Evolutionary conservation across 2,329 filamentous ascomycete genomes (phyloP).

Genomic region (Nannizziopsis arthrosporioides): DNA sequence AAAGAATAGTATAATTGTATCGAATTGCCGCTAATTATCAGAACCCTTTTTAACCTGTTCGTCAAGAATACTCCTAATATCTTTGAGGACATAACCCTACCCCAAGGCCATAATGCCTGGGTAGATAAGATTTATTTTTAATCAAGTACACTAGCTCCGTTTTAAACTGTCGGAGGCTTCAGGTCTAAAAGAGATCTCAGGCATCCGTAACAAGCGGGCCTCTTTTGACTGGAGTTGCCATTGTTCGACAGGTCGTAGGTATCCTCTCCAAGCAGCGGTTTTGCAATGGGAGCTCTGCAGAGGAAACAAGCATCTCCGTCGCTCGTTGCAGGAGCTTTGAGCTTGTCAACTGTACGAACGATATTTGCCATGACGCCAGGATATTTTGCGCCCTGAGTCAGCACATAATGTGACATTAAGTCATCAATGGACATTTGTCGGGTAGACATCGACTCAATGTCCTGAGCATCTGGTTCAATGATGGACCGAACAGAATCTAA

Average conservation of each 20-base stretch:
- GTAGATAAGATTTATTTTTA: neutral
- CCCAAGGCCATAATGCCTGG: too few relatives aligned
- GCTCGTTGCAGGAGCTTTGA: conserved; percentile 40
- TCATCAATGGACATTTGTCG: conserved; percentile 74
- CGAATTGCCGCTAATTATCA: too few relatives aligned
- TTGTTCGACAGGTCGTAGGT: conserved; percentile 11
- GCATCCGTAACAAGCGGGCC: conserved; percentile 33
- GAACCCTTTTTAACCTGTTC: too few relatives aligned
- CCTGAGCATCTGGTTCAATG: conserved; percentile 32
- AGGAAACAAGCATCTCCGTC: conserved; percentile 45
- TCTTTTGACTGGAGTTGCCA: conserved; percentile 35
- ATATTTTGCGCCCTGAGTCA: conserved; percentile 71
- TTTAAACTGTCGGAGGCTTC: neutral
- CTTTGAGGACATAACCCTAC: too few relatives aligned
- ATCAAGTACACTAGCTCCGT: neutral
- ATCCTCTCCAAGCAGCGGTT: conserved; percentile 5
- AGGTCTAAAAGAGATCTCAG: conserved; percentile 21
- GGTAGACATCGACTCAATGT: conserved; percentile 26
- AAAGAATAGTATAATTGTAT: conserved; percentile 17
- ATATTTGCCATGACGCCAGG: conserved; percentile 92
- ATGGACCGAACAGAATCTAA: conserved; percentile 40
- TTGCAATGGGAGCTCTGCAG: conserved; percentile 54
- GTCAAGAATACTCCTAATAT: too few relatives aligned
- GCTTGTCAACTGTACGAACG: conserved; percentile 77
- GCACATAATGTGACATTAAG: conserved; percentile 80